These are phyloP conservation scores for Funneliformis caledonium DNA, from an alignment of 371 early-diverging fungal genomes.

Conservation along the genomic window DNA sequence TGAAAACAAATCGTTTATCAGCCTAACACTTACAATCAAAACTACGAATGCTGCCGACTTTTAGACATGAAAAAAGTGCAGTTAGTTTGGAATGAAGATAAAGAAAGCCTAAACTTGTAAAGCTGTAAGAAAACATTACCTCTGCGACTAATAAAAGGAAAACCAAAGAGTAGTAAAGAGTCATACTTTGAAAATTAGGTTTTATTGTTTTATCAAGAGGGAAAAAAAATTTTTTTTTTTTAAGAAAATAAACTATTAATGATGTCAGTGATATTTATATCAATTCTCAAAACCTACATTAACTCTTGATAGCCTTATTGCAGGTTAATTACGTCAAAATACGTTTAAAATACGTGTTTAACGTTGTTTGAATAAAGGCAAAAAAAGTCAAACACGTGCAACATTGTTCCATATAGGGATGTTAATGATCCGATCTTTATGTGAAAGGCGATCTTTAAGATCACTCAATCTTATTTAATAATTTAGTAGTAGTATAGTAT, in stretches of 20 bases:
- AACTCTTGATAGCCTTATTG: background rate
- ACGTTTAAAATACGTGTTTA: background rate
- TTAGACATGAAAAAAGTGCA: slow-evolving; percentile 34
- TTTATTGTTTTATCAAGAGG: background rate
- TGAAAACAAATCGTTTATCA: slow-evolving; percentile 44
- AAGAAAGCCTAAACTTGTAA: background rate
- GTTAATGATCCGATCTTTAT: too few relatives aligned
- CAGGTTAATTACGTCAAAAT: background rate
- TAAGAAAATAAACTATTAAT: too few relatives aligned
- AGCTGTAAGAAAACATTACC: slow-evolving; percentile 43
- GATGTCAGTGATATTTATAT: too few relatives aligned
- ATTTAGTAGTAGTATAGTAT: too few relatives aligned
- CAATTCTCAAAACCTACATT: background rate
- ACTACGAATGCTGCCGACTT: slow-evolving; percentile 52
- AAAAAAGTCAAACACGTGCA: background rate
- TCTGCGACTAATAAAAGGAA: slow-evolving; percentile 53
- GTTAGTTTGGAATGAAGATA: background rate
- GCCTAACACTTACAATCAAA: slow-evolving; percentile 54
- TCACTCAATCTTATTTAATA: too few relatives aligned
- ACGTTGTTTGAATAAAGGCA: too few relatives aligned
- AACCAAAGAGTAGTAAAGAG: slow-evolving; percentile 54
- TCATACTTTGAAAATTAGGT: slow-evolving; percentile 45
- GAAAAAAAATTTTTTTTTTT: too few relatives aligned
- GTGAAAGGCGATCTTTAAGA: too few relatives aligned
- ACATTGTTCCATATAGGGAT: background rate